Conservation (phyloP, 805 yeast genomes). For the Saccharomyces jurei region DNA sequence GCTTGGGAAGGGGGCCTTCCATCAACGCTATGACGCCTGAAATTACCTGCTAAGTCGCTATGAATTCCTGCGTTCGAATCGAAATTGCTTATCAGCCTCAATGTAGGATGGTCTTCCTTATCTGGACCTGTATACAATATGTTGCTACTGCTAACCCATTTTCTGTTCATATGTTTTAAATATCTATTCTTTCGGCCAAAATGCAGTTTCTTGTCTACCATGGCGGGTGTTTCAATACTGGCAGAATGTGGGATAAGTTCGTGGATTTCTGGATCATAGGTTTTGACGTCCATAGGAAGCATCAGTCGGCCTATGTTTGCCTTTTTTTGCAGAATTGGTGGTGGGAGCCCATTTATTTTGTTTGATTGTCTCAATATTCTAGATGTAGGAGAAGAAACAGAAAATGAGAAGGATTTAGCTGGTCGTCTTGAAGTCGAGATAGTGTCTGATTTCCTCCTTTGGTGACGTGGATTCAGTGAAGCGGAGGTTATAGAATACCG, state of each 20-base stretch:
- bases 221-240: not conserved
- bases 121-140: not conserved
- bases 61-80: not conserved
- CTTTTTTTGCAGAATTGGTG: conserved; percentile 13
- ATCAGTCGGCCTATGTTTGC: conserved; percentile 17
- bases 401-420: conserved; percentile 16
- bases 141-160: not conserved
- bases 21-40: conserved; percentile 10
- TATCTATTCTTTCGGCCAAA: not conserved
- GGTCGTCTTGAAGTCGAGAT: conserved; percentile 11
- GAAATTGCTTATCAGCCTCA: not conserved
- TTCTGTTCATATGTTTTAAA: not conserved
- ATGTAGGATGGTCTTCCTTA: not conserved
- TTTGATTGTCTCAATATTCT: conserved; percentile 7
- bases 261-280: not conserved
- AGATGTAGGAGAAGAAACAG: conserved; percentile 17
- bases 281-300: conserved; percentile 4
- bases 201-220: not conserved
- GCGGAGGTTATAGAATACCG: not conserved
- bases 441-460: conserved; percentile 22
- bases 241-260: not conserved
- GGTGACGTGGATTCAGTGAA: conserved; percentile 4
- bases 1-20: not conserved
- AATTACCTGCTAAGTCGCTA: not conserved
- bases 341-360: conserved; percentile 9